Evolutionary conservation across 2,329 filamentous ascomycete genomes (phyloP).

Genomic region (Colletotrichum sp.): DNA sequence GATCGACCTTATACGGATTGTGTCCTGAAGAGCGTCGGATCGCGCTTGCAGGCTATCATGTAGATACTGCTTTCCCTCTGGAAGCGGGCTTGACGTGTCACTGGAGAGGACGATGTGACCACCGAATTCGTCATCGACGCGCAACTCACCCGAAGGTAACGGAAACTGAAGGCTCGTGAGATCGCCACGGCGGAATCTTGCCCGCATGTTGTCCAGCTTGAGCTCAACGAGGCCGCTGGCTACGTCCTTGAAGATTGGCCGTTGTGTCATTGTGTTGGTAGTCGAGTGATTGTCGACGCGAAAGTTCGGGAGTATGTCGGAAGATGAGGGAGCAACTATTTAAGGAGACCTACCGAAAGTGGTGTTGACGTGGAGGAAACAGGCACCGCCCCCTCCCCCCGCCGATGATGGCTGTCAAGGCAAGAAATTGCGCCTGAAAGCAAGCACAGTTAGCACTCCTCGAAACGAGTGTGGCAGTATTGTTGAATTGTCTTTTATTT

Average conservation of each 20-base stretch:
- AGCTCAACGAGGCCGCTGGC: neutral
- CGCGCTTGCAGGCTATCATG: neutral
- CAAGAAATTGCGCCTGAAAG: neutral
- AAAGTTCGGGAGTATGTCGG: neutral
- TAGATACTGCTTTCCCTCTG: neutral
- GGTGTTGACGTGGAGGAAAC: neutral
- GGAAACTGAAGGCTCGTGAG: neutral
- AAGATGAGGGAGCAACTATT: neutral
- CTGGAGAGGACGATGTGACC: neutral
- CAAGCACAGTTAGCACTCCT: neutral
- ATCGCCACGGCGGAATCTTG: neutral
- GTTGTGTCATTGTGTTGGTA: neutral
- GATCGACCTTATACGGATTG: neutral
- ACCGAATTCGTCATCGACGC: neutral
- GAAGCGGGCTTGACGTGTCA: neutral
- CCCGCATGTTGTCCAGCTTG: conserved; percentile 21
- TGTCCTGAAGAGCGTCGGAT: neutral
- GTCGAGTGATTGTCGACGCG: neutral
- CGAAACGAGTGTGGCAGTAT: neutral
- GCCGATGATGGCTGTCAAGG: neutral
- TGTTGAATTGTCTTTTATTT: neutral
- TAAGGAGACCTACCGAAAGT: neutral
- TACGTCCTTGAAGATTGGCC: neutral
- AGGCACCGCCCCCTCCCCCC: neutral
- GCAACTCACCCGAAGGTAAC: neutral